Percentiles rank a stretch among this genome's conserved stretches.
Evolutionary conservation across 257 asterid genomes (phyloP).

Genomic region (Jasminum sambac): DNA sequence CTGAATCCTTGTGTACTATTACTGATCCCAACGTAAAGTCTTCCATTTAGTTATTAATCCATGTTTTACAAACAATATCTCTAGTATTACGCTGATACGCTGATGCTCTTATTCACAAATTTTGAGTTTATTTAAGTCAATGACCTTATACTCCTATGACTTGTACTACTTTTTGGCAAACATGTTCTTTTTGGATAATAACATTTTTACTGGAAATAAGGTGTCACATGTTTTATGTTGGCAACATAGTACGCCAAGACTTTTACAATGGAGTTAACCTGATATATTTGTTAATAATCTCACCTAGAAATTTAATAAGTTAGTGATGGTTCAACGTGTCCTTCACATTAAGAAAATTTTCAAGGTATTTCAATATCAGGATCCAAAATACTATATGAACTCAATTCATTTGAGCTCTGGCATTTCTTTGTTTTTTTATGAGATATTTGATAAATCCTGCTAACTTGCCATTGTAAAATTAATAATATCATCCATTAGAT

Average conservation of each 20-base stretch:
- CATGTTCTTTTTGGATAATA: neutral
- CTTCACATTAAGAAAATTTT: neutral
- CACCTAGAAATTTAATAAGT: neutral
- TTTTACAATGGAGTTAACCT: neutral
- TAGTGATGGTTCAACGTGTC: neutral
- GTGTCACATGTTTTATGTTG: neutral
- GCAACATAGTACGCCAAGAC: neutral
- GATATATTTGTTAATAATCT: neutral
- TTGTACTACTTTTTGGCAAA: neutral
- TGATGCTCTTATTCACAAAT: neutral
- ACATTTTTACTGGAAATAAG: neutral
- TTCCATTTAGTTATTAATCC: neutral
- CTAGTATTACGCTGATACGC: neutral
- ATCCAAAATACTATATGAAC: neutral
- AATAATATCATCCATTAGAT: neutral
- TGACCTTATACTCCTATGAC: neutral
- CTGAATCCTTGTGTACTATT: neutral
- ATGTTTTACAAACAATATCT: neutral
- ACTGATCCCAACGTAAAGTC: neutral
- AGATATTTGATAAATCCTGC: neutral
- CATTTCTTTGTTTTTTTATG: neutral
- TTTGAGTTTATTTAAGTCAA: neutral
- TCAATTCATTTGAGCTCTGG: neutral
- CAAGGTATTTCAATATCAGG: neutral
- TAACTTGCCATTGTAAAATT: neutral